Base-by-base conservation (phyloP, 1,139 yeast species). In the Pichia sp. region DNA sequence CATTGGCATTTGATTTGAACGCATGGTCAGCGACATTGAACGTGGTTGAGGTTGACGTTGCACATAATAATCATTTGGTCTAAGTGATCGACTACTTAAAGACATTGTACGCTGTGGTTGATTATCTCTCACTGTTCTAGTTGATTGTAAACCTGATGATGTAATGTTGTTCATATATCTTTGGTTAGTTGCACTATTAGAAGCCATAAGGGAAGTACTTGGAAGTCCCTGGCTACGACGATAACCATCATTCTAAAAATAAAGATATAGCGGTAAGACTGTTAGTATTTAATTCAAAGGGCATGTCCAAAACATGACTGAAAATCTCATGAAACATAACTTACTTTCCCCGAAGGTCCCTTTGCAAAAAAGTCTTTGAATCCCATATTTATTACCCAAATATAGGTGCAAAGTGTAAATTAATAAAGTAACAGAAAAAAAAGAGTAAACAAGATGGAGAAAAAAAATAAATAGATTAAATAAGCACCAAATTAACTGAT, bases 21-120 rank as follows among this genome's bases (percentile, higher is more conserved):
- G 47, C 47, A 41, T 52, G 18, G 53, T 57, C 43, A 63, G 48
- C 8, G 67, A 62, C 64, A 62, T 60, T 15, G 65, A 50, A 18
- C 65, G 51, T 29, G 49, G 50, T 8, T 45, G 54, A 18, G 37
- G 11, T 11, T 20, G 37, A 11, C 23, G 11, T 34, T 18, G 16
- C 20, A 16, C 11, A 5, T 52, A 52, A 7, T 46, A 35, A 12
- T 40, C 43, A 27, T 24, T 29, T 20, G 43, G 32, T 34, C 53
- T 24, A 12, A 56, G 16, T 24, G 46, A 48, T 13, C 59, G 42
- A 15, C 53, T 50, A 8, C 61, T 56, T 16, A 62, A 54, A 9
- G 58, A 58, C 63, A 62, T 55, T 30, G 67, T 50, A 12, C 58
- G 50, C 35, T 60, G 23, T 15, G 22, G 12, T 13, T 16, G 35